Percentiles rank a stretch among this genome's conserved stretches.
Conservation (phyloP, 2,329 filamentous ascomycete genomes). For the Phaeosphaeria sp. region DNA sequence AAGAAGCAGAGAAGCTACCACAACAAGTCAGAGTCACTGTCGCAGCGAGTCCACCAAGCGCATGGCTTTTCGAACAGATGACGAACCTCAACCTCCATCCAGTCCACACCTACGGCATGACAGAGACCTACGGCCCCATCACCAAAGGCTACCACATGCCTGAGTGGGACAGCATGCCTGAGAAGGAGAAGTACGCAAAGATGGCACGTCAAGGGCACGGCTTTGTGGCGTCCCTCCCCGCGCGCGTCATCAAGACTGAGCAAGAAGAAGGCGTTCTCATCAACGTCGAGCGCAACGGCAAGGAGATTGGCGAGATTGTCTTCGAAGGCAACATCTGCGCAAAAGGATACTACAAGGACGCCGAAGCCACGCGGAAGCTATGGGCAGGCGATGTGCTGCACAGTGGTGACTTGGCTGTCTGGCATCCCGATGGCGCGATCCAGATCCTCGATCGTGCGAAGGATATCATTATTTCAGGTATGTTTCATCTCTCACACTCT, state of each 20-base stretch:
- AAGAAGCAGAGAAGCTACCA: conserved; percentile 74
- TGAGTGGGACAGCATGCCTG: conserved; percentile 76
- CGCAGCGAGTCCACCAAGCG: conserved; percentile 87
- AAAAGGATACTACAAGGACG: conserved; percentile 90
- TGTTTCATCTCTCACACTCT: conserved; percentile 28
- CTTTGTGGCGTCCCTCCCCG: conserved; percentile 81
- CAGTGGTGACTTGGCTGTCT: conserved; percentile 90
- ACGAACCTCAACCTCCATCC: conserved; percentile 83
- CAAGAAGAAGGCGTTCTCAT: conserved; percentile 70
- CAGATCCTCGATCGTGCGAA: conserved; percentile 95
- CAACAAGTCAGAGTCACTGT: conserved; percentile 85
- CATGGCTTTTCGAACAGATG: conserved; percentile 94
- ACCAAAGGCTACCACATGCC: conserved; percentile 92
- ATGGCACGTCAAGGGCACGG: conserved; percentile 97
- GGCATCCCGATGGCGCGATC: conserved; percentile 87
- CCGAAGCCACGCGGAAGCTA: conserved; percentile 82
- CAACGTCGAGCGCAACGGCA: conserved; percentile 73
- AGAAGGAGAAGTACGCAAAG: conserved; percentile 79
- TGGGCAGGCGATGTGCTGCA: conserved; percentile 88
- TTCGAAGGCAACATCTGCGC: conserved; percentile 92
- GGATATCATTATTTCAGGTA: conserved; percentile 96
- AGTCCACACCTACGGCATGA: conserved; percentile 89
- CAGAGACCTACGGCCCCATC: conserved; percentile 92
- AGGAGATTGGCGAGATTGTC: conserved; percentile 83
- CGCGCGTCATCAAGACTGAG: conserved; percentile 81